A percentile compares a stretch with the other conserved stretches of the same genome.
Conservation (phyloP, 257 asterid genomes). For the Nemophila menziesii region DNA sequence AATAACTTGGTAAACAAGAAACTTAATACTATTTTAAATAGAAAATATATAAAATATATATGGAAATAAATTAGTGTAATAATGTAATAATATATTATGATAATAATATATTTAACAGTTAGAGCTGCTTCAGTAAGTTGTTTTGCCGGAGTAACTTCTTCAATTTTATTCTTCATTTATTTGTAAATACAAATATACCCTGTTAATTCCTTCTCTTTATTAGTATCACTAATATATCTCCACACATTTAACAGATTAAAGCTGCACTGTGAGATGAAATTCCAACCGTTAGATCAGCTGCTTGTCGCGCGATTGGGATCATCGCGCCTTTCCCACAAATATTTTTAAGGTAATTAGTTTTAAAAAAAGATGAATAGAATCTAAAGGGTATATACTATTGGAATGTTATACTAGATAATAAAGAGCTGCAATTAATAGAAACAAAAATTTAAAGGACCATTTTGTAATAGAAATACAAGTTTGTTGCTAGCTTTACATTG, state of each 20-base stretch:
- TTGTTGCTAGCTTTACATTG: too few relatives aligned
- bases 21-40: too few relatives aligned
- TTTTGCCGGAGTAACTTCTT: constrained; percentile 93
- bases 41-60: too few relatives aligned
- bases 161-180: constrained; percentile 48
- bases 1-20: too few relatives aligned
- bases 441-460: too few relatives aligned
- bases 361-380: constrained; percentile 8
- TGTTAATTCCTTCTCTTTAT: background rate
- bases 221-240: background rate
- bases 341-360: constrained; percentile 46
- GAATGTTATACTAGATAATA: too few relatives aligned
- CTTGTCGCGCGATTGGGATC: constrained; percentile 94
- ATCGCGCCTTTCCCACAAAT: constrained; percentile 73
- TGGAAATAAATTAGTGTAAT: too few relatives aligned
- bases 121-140: constrained; percentile 94
- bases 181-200: constrained; percentile 44
- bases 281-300: constrained; percentile 88
- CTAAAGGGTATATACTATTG: constrained; percentile 10
- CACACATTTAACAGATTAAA: constrained; percentile 41
- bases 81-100: too few relatives aligned
- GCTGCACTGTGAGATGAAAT: constrained; percentile 57
- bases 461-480: too few relatives aligned
- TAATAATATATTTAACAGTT: too few relatives aligned
- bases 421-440: too few relatives aligned